Evolutionary conservation across 1,284 basidiomycete species (phyloP), one percentile per base, ranked within the genome.

Genomic region (Abortiporus biennis): DNA sequence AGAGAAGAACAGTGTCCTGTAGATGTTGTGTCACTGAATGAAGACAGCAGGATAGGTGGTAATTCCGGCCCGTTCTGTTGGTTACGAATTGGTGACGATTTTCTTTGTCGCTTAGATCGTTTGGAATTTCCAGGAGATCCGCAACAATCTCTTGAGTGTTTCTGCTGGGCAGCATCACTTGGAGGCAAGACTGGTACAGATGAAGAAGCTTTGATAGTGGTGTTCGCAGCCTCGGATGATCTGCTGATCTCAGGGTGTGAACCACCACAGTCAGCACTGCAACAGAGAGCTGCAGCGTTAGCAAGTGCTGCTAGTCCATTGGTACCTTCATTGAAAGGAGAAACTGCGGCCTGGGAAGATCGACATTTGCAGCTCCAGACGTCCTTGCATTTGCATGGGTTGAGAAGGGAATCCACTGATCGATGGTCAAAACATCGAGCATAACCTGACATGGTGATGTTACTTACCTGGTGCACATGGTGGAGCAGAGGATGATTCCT

Each of bases 371-470:
- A 84, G 37, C 70, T 68, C 62, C 71, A 69, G 21, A 74, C 62
- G 53, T 68, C 67, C 48, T 67, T 68, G 61, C 82, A 86, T 25
- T 65, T 65, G 55, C 82, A 85, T 20, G 80, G 77, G 49, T 82
- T 82, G 19, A 80, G 58, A 16, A 78, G 64, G 6, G 21, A 46
- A 32, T 23, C 42, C 19, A 44, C 51, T 49, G 34, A 34, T 22
- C 22, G 44, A 17, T 3, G 30, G 44, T 43, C 30, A 35, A 35
- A 19, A 29, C 9, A 39, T 42, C 9, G 50, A 17, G 22, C 25
- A 34, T 27, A 40, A 25, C 32, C 31, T 31, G 16, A 30, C 20
- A 30, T 11, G 24, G 17, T 17, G 38, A 36, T 43, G 19, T 30
- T 29, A 29, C 22, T 39, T 13, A 43, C 53, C 50, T 37, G 30